A percentile compares a stretch with the other conserved stretches of the same genome.
Evolutionary conservation across 2,329 filamentous ascomycete species (phyloP).

Genomic region (Aspergillus vadensis): DNA sequence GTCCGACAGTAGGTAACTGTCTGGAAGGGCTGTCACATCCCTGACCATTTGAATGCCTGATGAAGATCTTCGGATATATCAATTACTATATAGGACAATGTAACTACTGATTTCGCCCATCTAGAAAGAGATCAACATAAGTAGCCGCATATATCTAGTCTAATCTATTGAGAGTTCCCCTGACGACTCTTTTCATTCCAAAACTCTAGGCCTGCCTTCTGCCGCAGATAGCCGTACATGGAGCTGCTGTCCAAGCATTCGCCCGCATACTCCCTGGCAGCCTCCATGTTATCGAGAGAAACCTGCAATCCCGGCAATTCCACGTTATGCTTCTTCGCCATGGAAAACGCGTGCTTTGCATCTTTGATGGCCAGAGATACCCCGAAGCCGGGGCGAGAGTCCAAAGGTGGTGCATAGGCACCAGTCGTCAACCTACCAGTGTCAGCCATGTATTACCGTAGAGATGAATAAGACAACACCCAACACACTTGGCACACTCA

Average conservation of each 20-base stretch:
- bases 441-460: neutral
- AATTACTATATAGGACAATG: too few species aligned
- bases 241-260: constrained; percentile 43
- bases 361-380: constrained; percentile 44
- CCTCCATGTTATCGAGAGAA: constrained; percentile 39
- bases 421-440: constrained; percentile 43
- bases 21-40: too few species aligned
- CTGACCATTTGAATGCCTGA: too few species aligned
- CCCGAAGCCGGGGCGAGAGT: constrained; percentile 39
- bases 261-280: constrained; percentile 39
- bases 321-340: constrained; percentile 35
- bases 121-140: too few species aligned
- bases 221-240: constrained; percentile 41
- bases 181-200: constrained; percentile 44
- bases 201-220: constrained; percentile 40
- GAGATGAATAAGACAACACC: too few species aligned
- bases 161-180: constrained; percentile 5
- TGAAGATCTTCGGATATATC: too few species aligned
- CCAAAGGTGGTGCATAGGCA: constrained; percentile 43
- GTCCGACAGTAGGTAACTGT: too few species aligned
- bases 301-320: constrained; percentile 37
- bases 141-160: too few species aligned
- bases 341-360: constrained; percentile 37
- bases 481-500: constrained; percentile 14
- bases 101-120: too few species aligned